Evolutionary conservation across 768 basidiomycete genomes (phyloP), one percentile per base, ranked within the genome.

Genomic region (Termitomyces eurrhizus): DNA sequence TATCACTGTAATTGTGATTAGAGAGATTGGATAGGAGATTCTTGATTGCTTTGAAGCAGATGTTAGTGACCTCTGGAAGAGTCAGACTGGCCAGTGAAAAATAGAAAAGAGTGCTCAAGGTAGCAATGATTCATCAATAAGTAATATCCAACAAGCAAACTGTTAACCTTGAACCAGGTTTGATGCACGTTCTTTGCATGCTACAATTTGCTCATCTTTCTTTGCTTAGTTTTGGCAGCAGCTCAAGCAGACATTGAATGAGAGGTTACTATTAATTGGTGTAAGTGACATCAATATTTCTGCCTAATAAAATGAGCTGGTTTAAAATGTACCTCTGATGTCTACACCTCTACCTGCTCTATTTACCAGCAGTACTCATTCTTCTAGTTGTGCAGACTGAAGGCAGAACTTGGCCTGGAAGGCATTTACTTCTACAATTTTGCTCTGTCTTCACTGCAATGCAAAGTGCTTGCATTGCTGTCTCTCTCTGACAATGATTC

Each of bases 401-500:
- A 84, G 74, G 89, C 90, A 36, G 86, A 92, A 42, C 76, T 92
- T 16, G 83, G 80, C 1, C 84, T 89, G 0, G 73, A 82, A n/a
- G 89, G 93, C 67, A 84, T 93, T 2, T 80, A 91, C 71, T 87
- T 93, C 1, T 93, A 93, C 67, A 89, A 92, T 66, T 92, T 90
- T 14, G 87, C 84, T 1, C 92, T 90, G 4, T 76, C 88, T 2
- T 92, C 92, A 3, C 92, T 92, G 0, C 78, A 78, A n/a, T 82
- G 80, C 61, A 81, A 79, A 60, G 68, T 74, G 0, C 74, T 91
- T 1, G 85, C 90, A 0, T 76, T 90, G 2, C 86, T 84, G 4
- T 77, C 84, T 4, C 78, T 83, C 33, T 67, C 74, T 0, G 73
- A 72, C 69, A 68, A 73, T 72, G 50, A 77, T 68, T 56, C 72